Evolutionary conservation across 441 rosid genomes (phyloP).

Genomic region (Adansonia grandidieri): DNA sequence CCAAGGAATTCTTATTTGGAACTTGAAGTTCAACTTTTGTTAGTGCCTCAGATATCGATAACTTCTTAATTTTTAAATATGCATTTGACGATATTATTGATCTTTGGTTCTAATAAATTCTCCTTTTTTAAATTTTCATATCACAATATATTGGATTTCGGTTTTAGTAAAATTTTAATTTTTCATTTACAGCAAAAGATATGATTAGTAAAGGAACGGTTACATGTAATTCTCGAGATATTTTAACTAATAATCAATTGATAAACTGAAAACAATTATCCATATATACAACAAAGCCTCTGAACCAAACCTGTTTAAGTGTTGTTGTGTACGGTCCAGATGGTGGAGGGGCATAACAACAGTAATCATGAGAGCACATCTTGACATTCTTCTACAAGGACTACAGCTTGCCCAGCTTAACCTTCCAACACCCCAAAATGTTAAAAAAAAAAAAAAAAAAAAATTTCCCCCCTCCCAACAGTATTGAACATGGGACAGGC

Average conservation of each 20-base stretch:
- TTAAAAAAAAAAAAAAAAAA: conserved; percentile 32
- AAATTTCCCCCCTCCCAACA: conserved; percentile 32
- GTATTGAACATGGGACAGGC: conserved; percentile 35
- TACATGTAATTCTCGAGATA: conserved; percentile 44
- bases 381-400: conserved; percentile 27
- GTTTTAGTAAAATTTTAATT: too few species aligned
- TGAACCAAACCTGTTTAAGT: conserved; percentile 33
- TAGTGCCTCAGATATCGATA: too few species aligned
- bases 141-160: too few species aligned
- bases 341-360: conserved; percentile 29
- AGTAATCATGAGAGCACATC: conserved; percentile 16
- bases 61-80: too few species aligned
- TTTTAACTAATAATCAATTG: conserved; percentile 52
- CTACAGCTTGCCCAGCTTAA: conserved; percentile 22
- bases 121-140: too few species aligned
- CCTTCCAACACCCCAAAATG: conserved; percentile 16
- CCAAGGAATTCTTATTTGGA: too few species aligned
- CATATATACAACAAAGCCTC: conserved; percentile 64
- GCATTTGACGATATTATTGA: too few species aligned
- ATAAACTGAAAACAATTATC: conserved; percentile 49
- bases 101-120: too few species aligned
- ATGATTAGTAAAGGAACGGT: conserved; percentile 43
- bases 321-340: conserved; percentile 35
- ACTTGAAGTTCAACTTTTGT: too few species aligned
- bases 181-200: conserved; percentile 22